Evolutionary conservation across 768 basidiomycete genomes (phyloP).

Genomic region (Cubamyces lactineus): DNA sequence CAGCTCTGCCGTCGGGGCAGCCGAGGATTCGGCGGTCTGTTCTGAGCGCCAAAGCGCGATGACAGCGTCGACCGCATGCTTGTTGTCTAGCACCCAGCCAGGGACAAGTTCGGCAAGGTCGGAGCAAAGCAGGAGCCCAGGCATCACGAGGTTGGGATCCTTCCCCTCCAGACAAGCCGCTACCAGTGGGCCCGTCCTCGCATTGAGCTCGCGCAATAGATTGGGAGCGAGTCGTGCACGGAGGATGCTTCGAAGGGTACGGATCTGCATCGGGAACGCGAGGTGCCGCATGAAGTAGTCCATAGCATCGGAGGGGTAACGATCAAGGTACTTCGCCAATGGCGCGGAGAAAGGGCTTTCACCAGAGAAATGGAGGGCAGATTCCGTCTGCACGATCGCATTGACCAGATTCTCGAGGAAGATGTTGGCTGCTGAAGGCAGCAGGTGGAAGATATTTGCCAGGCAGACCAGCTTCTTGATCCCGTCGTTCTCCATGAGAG

Average conservation of each 20-base stretch:
- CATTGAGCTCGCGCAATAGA: slow-evolving; percentile 67
- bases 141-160: slow-evolving; percentile 56
- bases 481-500: slow-evolving; percentile 84
- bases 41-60: slow-evolving; percentile 72
- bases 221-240: slow-evolving; percentile 78
- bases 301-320: slow-evolving; percentile 84
- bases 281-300: slow-evolving; percentile 84
- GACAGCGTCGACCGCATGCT: slow-evolving; percentile 69
- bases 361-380: slow-evolving; percentile 87
- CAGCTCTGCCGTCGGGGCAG: slow-evolving; percentile 47
- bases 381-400: slow-evolving; percentile 89
- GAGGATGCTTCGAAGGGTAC: slow-evolving; percentile 83
- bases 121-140: slow-evolving; percentile 74
- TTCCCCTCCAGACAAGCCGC: slow-evolving; percentile 52
- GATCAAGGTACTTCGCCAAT: slow-evolving; percentile 86
- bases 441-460: slow-evolving; percentile 95
- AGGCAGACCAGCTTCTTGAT: slow-evolving; percentile 93
- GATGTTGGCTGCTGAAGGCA: slow-evolving; percentile 90
- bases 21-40: slow-evolving; percentile 31
- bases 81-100: slow-evolving; percentile 71
- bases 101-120: slow-evolving; percentile 74
- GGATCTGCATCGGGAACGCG: slow-evolving; percentile 75
- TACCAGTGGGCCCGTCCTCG: slow-evolving; percentile 58
- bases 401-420: slow-evolving; percentile 90
- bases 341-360: slow-evolving; percentile 93